Evolutionary conservation across 2,329 filamentous ascomycete species (phyloP).

Genomic region (Penicillium sp.): DNA sequence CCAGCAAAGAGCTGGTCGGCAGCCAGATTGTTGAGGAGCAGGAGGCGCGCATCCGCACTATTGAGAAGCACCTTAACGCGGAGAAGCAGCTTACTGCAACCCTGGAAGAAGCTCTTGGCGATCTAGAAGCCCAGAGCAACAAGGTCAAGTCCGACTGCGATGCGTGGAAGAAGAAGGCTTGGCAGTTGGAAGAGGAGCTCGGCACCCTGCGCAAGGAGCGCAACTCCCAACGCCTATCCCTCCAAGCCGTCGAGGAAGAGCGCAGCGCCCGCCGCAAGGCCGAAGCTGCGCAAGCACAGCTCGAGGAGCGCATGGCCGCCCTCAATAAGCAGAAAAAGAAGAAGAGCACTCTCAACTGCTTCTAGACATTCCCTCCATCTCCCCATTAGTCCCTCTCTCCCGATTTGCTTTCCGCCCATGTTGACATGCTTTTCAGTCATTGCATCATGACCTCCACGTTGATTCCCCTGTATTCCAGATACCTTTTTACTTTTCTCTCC

Average conservation of each 20-base stretch:
- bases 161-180: constrained; percentile 84
- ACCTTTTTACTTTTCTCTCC: constrained; percentile 30
- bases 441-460: constrained; percentile 35
- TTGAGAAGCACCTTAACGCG: constrained; percentile 94
- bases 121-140: constrained; percentile 89
- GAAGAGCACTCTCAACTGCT: constrained; percentile 95
- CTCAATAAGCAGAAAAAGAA: constrained; percentile 87
- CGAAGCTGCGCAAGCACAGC: constrained; percentile 82
- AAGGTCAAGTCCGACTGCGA: constrained; percentile 92
- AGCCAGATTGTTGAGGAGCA: constrained; percentile 92
- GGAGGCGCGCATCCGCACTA: constrained; percentile 90
- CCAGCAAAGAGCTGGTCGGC: constrained; percentile 79
- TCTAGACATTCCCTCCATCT: constrained; percentile 60
- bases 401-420: constrained; percentile 17
- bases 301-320: constrained; percentile 94
- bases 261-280: constrained; percentile 88
- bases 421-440: constrained; percentile 24
- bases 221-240: constrained; percentile 64
- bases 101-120: constrained; percentile 91
- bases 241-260: constrained; percentile 96
- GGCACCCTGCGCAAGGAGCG: constrained; percentile 61
- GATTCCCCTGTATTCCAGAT: constrained; percentile 25
- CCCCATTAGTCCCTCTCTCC: constrained; percentile 11
- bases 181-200: constrained; percentile 70
- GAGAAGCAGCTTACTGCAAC: constrained; percentile 97